These are phyloP conservation scores for Waltiozyma sp. DNA, from an alignment of 1,139 yeast species.

Conservation along the genomic window DNA sequence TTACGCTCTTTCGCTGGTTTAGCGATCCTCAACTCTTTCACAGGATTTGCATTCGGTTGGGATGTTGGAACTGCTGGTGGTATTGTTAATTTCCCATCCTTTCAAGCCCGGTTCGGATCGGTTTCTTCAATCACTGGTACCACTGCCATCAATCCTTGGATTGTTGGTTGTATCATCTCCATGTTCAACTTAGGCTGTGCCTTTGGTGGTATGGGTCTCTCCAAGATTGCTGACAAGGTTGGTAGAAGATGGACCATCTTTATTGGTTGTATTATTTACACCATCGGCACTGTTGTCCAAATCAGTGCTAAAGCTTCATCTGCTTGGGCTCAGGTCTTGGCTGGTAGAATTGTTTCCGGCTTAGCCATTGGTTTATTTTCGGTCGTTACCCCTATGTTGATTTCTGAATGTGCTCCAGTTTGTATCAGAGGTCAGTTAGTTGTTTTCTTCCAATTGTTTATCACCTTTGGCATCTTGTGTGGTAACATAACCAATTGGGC, in stretches of 20 bases:
- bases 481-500: conserved; percentile 44
- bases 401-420: conserved; percentile 44
- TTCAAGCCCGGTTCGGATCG: conserved; percentile 38
- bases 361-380: conserved; percentile 43
- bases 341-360: conserved; percentile 45
- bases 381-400: conserved; percentile 44
- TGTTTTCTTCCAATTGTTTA: conserved; percentile 42
- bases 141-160: conserved; percentile 30
- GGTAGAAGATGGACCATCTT: conserved; percentile 45
- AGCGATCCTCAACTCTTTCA: conserved; percentile 28
- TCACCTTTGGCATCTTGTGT: conserved; percentile 43
- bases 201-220: conserved; percentile 54
- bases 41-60: conserved; percentile 65
- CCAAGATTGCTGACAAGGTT: conserved; percentile 37
- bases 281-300: conserved; percentile 38
- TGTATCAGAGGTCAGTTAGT: conserved; percentile 46
- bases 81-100: conserved; percentile 45
- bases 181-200: conserved; percentile 66
- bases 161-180: conserved; percentile 49
- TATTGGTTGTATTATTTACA: conserved; percentile 34
- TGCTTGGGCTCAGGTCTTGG: conserved; percentile 40
- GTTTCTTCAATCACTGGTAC: conserved; percentile 20
- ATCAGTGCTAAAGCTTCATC: conserved; percentile 20
- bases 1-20: neutral
- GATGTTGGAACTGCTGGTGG: conserved; percentile 72